Base-by-base conservation (phyloP, 208 protist species). In the Trypanosomatidae sp. region DNA sequence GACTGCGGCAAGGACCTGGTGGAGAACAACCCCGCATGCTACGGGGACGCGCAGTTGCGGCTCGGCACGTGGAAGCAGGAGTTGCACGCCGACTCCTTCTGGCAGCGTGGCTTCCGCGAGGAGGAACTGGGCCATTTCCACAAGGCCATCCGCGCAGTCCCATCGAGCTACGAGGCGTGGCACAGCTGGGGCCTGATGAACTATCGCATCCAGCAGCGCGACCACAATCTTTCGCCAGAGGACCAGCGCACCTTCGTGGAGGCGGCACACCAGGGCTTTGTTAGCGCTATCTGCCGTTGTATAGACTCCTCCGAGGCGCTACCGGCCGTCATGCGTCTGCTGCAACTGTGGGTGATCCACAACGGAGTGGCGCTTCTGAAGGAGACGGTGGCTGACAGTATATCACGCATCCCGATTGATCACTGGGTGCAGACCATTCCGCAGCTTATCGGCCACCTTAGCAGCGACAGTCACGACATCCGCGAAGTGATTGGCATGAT, bases 401-500 rank as follows among this genome's bases (percentile, higher is more conserved):
- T 99, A 76, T 82, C 79, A 39, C 97, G 91, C 17, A 97, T 99
- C 22, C 85, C 89, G 1, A 93, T 99, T 25, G 98, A 99, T 77
- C 99, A 99, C 66, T 99, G 99, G 99, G 91, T 99, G 19, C 92
- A 99, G 71, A 98, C 99, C 10, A 99, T 99, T 43, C 99, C 99
- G 47, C 99, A 99, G 94, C 90, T 99, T n/a, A 99, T 99, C 76
- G 99, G 98, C 36, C 93, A 99, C 72, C 96, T 99, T 66, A 92
- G 98, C 76, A 97, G 95, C 71, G 88, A 88, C 19, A 80, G 85
- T 36, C 73, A 91, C 25, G 84, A 90, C 56, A 97, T 99, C 41
- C 88, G 98, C 8, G 87, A 97, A 53, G 86, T 99, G 1, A 93
- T 99, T 55, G 89, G 98, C 73, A 91, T 98, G 73, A 92, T 99